phyloP scores from a whole-genome alignment of 2,329 filamentous ascomycete species.

The Zymoseptoria brevis region DNA sequence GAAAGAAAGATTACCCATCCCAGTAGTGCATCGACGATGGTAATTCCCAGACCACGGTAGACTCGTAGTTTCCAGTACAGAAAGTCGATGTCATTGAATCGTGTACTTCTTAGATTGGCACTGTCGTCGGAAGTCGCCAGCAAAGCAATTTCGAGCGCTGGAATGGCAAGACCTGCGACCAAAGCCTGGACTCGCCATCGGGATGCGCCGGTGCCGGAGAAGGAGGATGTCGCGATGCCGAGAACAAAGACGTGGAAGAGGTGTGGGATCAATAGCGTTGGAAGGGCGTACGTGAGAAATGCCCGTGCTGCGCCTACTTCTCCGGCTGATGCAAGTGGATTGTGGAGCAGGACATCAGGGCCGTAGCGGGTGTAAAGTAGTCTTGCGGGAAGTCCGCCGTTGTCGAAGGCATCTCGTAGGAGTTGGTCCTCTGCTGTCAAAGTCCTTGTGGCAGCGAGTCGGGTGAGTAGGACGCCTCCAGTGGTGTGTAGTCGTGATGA shows the following conservation, averaged over 20 bases:
- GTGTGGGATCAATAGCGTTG: conserved; percentile 67
- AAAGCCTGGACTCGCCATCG: conserved; percentile 67
- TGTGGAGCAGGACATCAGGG: conserved; percentile 62
- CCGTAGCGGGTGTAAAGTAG: conserved; percentile 80
- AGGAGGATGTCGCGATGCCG: conserved; percentile 63
- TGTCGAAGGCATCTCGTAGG: conserved; percentile 61
- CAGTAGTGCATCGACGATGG: conserved; percentile 54
- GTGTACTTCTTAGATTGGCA: conserved; percentile 54
- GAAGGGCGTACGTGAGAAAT: conserved; percentile 75
- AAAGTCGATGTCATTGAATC: conserved; percentile 54
- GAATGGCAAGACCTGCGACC: conserved; percentile 51
- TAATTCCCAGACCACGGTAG: conserved; percentile 57
- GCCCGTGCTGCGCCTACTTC: conserved; percentile 42
- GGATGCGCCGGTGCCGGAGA: conserved; percentile 54
- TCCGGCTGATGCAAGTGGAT: conserved; percentile 60
- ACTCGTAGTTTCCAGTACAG: conserved; percentile 64
- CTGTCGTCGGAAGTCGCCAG: conserved; percentile 58
- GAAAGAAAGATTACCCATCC: conserved; percentile 65
- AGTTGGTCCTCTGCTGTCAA: conserved; percentile 55
- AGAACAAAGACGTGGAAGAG: conserved; percentile 66
- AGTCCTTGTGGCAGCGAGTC: conserved; percentile 54
- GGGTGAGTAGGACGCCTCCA: conserved; percentile 74
- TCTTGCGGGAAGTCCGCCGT: conserved; percentile 54
- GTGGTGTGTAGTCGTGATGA: conserved; percentile 72
- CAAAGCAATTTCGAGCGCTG: conserved; percentile 58